These are phyloP conservation scores for Solanum clarkiae DNA, from an alignment of 257 asterid species.

Conservation along the genomic window DNA sequence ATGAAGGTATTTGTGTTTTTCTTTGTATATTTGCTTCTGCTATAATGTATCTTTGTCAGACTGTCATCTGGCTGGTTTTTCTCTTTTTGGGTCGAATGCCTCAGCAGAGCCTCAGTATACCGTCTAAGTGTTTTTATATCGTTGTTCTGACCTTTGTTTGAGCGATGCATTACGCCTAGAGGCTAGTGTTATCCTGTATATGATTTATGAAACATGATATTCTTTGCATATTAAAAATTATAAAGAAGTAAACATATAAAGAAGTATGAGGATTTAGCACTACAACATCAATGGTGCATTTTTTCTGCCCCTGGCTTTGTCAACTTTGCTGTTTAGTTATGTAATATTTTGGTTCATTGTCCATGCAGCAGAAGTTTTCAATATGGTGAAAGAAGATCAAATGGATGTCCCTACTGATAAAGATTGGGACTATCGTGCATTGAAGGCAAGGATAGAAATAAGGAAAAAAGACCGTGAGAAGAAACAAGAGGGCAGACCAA, in stretches of 20 bases:
- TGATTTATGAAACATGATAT: background rate
- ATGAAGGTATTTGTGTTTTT: background rate
- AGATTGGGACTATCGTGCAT: background rate
- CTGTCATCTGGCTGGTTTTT: background rate
- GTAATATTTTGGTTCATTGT: background rate
- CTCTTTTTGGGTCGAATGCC: background rate
- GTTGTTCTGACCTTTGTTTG: background rate
- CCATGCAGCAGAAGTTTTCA: background rate
- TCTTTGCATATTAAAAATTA: background rate
- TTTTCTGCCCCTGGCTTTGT: background rate
- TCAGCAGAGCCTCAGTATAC: background rate
- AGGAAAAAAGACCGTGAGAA: conserved; percentile 27
- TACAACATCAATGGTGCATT: background rate
- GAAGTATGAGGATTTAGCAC: background rate
- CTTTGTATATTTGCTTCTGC: background rate
- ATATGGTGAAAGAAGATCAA: background rate
- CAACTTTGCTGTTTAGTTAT: background rate
- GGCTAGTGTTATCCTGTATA: background rate
- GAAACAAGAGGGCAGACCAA: conserved; percentile 29
- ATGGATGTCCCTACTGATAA: background rate
- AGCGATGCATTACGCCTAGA: background rate
- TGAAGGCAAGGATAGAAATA: background rate
- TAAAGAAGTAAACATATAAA: background rate
- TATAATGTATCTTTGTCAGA: background rate
- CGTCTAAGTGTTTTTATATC: background rate